phyloP scores from a whole-genome alignment of 2,329 filamentous ascomycete genomes.

The Trichoderma atroviride region DNA sequence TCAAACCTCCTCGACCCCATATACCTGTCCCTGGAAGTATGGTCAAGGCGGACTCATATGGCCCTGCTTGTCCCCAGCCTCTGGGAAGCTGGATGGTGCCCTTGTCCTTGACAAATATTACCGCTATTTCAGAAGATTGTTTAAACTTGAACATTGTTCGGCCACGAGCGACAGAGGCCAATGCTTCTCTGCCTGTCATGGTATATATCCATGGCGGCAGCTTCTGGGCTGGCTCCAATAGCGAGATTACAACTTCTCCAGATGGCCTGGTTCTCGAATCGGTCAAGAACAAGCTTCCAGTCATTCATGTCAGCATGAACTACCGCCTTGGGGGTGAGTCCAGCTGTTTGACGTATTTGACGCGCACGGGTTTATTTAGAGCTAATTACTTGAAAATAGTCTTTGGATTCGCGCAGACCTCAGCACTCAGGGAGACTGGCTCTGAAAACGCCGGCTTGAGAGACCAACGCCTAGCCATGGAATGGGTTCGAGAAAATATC shows the following conservation, averaged over 20 bases:
- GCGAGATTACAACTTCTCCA: slow-evolving; percentile 42
- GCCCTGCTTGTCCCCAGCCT: slow-evolving; percentile 50
- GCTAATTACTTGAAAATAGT: slow-evolving; percentile 25
- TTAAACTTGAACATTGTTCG: slow-evolving; percentile 42
- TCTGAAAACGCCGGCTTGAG: slow-evolving; percentile 52
- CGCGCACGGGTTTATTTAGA: background rate
- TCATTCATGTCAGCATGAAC: slow-evolving; percentile 43
- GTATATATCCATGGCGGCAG: slow-evolving; percentile 41
- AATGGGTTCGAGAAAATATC: slow-evolving; percentile 50
- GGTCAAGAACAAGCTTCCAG: slow-evolving; percentile 44
- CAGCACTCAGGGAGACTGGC: slow-evolving; percentile 29
- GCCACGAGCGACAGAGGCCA: slow-evolving; percentile 32
- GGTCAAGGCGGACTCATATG: slow-evolving; percentile 45
- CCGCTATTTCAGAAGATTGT: slow-evolving; percentile 43
- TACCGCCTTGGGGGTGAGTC: slow-evolving; percentile 36
- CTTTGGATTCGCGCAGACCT: slow-evolving; percentile 36
- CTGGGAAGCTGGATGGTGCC: slow-evolving; percentile 37
- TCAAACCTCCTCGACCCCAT: slow-evolving; percentile 48
- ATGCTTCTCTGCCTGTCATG: slow-evolving; percentile 41
- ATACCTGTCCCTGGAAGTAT: slow-evolving; percentile 37
- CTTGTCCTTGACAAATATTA: slow-evolving; percentile 42
- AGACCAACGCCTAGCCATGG: slow-evolving; percentile 53
- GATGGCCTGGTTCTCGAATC: slow-evolving; percentile 52
- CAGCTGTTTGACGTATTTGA: background rate
- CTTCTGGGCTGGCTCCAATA: slow-evolving; percentile 39